These are phyloP conservation scores for Apostasia shenzhenica DNA, from an alignment of 106 monocot species.

Conservation along the genomic window DNA sequence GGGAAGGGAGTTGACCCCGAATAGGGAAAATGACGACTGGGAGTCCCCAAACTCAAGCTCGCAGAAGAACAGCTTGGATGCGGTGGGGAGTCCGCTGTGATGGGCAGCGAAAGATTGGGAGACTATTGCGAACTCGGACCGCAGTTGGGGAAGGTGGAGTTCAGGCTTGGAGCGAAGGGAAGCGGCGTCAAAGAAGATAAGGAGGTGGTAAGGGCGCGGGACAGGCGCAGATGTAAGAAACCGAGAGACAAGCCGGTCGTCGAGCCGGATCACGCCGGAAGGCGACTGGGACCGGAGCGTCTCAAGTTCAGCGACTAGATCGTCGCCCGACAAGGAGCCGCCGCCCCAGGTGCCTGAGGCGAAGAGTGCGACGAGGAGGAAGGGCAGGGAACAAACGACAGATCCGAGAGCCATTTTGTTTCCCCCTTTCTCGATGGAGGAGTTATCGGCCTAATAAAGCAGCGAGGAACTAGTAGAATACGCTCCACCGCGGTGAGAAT, in stretches of 20 bases:
- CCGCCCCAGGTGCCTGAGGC: neutral
- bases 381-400: conserved; percentile 3
- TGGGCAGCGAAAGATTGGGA: conserved; percentile 46
- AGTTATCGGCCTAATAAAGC: too few relatives aligned
- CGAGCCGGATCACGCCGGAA: conserved; percentile 80
- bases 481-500: too few relatives aligned
- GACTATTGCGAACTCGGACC: conserved; percentile 66
- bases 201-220: conserved; percentile 67
- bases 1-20: conserved; percentile 76
- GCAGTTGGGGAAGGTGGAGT: conserved; percentile 82
- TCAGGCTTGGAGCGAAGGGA: conserved; percentile 74
- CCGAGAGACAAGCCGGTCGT: conserved; percentile 51
- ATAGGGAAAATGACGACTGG: conserved; percentile 64
- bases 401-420: conserved; percentile 16
- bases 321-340: conserved; percentile 14
- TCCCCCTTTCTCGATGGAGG: too few relatives aligned
- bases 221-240: conserved; percentile 51
- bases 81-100: conserved; percentile 15
- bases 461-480: too few relatives aligned
- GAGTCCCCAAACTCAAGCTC: conserved; percentile 90
- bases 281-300: conserved; percentile 49
- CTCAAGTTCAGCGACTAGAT: conserved; percentile 58
- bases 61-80: conserved; percentile 70
- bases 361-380: conserved; percentile 15
- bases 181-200: conserved; percentile 89